Percentiles rank a stretch among this genome's conserved stretches.
These are phyloP conservation scores for Coniochaeta pulveracea DNA, from an alignment of 2,329 filamentous ascomycete species.

Conservation along the genomic window DNA sequence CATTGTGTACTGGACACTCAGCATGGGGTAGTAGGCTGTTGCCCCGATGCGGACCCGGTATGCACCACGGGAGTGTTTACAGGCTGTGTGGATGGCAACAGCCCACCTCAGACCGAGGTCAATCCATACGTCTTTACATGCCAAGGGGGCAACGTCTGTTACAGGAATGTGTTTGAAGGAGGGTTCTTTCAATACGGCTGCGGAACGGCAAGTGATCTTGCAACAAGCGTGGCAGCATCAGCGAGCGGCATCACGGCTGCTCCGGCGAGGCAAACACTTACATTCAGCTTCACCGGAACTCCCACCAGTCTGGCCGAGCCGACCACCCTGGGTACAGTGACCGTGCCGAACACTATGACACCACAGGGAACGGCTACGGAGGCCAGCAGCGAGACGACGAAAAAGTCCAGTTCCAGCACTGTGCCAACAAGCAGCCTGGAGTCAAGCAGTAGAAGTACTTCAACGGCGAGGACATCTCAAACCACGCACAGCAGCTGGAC, in stretches of 20 bases:
- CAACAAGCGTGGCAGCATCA: constrained; percentile 34
- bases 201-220: constrained; percentile 34
- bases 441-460: constrained; percentile 1
- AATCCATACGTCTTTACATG: constrained; percentile 49
- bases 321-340: constrained; percentile 24
- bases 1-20: constrained; percentile 43
- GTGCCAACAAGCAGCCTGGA: constrained; percentile 5
- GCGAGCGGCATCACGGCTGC: constrained; percentile 28
- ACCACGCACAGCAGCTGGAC: constrained; percentile 5
- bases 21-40: constrained; percentile 42
- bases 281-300: constrained; percentile 27
- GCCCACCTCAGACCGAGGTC: constrained; percentile 33
- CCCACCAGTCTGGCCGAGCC: constrained; percentile 26
- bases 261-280: constrained; percentile 25
- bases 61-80: constrained; percentile 48
- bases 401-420: constrained; percentile 10
- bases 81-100: constrained; percentile 41
- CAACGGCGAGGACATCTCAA: constrained; percentile 5
- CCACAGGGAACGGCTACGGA: constrained; percentile 5
- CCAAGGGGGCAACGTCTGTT: constrained; percentile 37
- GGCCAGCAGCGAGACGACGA: constrained; percentile 3
- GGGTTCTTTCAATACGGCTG: constrained; percentile 48
- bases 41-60: constrained; percentile 34
- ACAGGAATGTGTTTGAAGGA: constrained; percentile 41
- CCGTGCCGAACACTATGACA: neutral